Evolutionary conservation across 2,329 filamentous ascomycete species (phyloP), one percentile per base, ranked within the genome.

Genomic region (Xenosphaeropsis pyriputrescens): DNA sequence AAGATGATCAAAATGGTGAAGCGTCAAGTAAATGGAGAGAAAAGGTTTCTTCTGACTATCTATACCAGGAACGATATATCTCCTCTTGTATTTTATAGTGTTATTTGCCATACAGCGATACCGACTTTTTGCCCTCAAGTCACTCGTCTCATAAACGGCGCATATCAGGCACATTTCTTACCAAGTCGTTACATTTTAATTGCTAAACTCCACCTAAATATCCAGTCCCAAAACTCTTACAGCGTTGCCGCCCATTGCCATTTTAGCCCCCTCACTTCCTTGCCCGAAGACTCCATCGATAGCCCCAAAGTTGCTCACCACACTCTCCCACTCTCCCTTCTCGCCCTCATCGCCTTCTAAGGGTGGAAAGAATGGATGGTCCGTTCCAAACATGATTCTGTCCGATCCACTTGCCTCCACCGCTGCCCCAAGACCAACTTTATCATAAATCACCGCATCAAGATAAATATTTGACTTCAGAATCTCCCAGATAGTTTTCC

Each of bases 321-420:
- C 78, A 51, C 79, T 85, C 49, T 77, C 68, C 79, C 80, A 85
- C 48, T 77, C 69, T 41, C 75, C 73, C 36, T 76, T 72, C 18
- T 19, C 22, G 3, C 22, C 22, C 4, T 6, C 22, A 26, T 26
- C 8, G 22, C 22, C 22, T 22, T 66, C 68, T 14, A 86, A 57
- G 1, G 82, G 82, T n/a, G 83, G 83, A 57, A 89, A 89, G 61
- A 89, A 88, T 0, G 83, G 83, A 55, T 88, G 80, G 53, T 88
- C 83, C 0, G 82, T 88, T 18, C 82, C 84, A 58, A 89, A 89
- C 64, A 89, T 71, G 36, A 89, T 59, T 41, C 81, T 66, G 48
- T 86, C 81, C 1, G 65, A 64, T 0, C 81, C 80, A 42, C 69
- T 70, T 0, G 78, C 79, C 16, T 76, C 70, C 2, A 84, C 67